Percentiles rank a stretch among this genome's conserved stretches.
Evolutionary conservation across 2,329 filamentous ascomycete genomes (phyloP).

Genomic region (Pseudogymnoascus sp.): DNA sequence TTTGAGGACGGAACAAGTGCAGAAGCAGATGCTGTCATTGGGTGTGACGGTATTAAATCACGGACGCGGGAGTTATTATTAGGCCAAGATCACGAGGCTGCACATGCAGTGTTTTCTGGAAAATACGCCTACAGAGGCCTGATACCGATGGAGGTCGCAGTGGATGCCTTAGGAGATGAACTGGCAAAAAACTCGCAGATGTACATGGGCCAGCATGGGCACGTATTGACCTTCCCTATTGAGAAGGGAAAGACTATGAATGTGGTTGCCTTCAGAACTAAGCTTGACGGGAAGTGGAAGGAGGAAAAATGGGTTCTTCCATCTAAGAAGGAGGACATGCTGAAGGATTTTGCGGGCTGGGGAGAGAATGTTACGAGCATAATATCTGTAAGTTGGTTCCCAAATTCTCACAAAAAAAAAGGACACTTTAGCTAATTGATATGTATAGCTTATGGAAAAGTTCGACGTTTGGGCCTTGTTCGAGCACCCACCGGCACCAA

Average conservation of each 20-base stretch:
- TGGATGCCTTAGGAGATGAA: constrained; percentile 36
- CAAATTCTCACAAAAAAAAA: constrained; percentile 8
- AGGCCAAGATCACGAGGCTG: constrained; percentile 27
- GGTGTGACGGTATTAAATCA: constrained; percentile 58
- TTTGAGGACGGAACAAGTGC: constrained; percentile 39
- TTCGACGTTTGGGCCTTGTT: constrained; percentile 41
- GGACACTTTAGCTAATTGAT: constrained; percentile 25
- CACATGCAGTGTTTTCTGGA: constrained; percentile 37
- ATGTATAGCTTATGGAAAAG: constrained; percentile 35
- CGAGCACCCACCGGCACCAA: constrained; percentile 35
- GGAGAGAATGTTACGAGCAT: constrained; percentile 30
- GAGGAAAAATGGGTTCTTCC: constrained; percentile 33
- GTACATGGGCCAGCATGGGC: neutral
- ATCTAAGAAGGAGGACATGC: constrained; percentile 31
- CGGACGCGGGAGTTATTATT: constrained; percentile 44
- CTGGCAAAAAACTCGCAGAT: constrained; percentile 36
- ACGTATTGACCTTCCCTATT: neutral
- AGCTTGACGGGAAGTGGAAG: constrained; percentile 29
- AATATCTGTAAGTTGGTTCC: constrained; percentile 18
- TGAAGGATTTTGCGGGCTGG: constrained; percentile 31
- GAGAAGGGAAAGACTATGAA: constrained; percentile 28
- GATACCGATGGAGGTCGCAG: constrained; percentile 45
- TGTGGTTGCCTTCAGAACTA: constrained; percentile 37
- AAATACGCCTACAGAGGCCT: constrained; percentile 52
- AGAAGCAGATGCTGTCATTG: constrained; percentile 42